phyloP scores from a whole-genome alignment of 2,329 filamentous ascomycete genomes.

The Metarhizium humberi region DNA sequence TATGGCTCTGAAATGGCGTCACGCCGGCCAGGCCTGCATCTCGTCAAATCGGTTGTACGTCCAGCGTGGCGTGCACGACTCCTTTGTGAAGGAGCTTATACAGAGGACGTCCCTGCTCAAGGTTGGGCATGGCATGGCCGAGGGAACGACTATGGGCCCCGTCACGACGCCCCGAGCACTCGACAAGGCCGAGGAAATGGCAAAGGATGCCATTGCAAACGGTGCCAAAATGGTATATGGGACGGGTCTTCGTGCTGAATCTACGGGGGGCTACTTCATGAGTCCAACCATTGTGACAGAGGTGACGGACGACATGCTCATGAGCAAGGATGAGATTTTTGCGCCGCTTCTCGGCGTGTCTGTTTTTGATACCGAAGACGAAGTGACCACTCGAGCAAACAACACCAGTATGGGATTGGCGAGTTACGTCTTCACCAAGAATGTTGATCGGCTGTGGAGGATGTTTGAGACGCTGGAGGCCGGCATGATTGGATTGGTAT shows the following conservation, averaged over 20 bases:
- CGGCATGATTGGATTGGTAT: constrained; percentile 26
- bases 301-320: constrained; percentile 56
- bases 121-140: constrained; percentile 50
- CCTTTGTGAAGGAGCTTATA: constrained; percentile 46
- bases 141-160: constrained; percentile 23
- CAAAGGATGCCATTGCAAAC: constrained; percentile 48
- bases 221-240: constrained; percentile 49
- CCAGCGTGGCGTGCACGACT: constrained; percentile 50
- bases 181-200: constrained; percentile 36
- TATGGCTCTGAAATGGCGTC: constrained; percentile 57
- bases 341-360: constrained; percentile 62
- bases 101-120: constrained; percentile 43
- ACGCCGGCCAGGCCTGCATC: constrained; percentile 65
- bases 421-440: constrained; percentile 57
- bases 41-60: constrained; percentile 53
- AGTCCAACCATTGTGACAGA: constrained; percentile 58
- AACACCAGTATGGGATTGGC: constrained; percentile 58
- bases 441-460: constrained; percentile 31
- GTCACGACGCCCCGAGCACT: constrained; percentile 24
- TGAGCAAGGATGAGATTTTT: constrained; percentile 63
- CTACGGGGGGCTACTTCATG: constrained; percentile 53
- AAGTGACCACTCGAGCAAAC: constrained; percentile 60
- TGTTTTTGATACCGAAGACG: constrained; percentile 58
- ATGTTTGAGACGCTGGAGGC: constrained; percentile 40
- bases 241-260: constrained; percentile 34